Evolutionary conservation across 805 yeast species (phyloP).

Genomic region (Wickerhamiella australiensis): DNA sequence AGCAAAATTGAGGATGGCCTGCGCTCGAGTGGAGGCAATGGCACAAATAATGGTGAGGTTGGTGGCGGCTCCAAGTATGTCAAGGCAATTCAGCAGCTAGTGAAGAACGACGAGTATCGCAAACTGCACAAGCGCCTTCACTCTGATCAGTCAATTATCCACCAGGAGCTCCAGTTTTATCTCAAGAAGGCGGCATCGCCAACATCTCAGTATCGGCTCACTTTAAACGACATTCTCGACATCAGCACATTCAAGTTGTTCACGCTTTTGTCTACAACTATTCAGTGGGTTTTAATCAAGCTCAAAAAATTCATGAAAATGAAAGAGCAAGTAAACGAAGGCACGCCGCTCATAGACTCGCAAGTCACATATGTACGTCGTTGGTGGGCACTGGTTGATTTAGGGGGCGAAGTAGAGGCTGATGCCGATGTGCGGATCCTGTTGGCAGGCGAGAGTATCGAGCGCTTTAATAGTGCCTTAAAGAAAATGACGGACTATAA

Average conservation of each 20-base stretch:
- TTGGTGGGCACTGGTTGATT: slow-evolving; percentile 8
- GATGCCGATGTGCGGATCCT: slow-evolving; percentile 2
- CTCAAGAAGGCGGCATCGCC: slow-evolving; percentile 27
- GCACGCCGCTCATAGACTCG: not conserved
- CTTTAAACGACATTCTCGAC: slow-evolving; percentile 40
- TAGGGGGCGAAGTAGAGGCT: not conserved
- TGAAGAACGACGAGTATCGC: not conserved
- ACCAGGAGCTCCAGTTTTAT: slow-evolving; percentile 21
- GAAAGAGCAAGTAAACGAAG: not conserved
- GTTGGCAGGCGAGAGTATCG: slow-evolving; percentile 20
- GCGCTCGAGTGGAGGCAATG: not conserved
- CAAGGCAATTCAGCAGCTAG: slow-evolving; percentile 9
- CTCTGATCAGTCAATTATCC: slow-evolving; percentile 5
- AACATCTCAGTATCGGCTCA: slow-evolving; percentile 16
- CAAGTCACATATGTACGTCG: slow-evolving; percentile 7
- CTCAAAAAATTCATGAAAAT: not conserved
- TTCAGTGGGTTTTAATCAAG: slow-evolving; percentile 35
- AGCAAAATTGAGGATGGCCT: slow-evolving; percentile 14
- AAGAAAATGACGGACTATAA: slow-evolving; percentile 22
- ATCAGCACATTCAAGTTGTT: slow-evolving; percentile 39
- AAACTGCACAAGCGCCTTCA: not conserved
- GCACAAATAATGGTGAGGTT: not conserved
- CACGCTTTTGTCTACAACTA: slow-evolving; percentile 41
- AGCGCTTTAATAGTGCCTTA: slow-evolving; percentile 25
- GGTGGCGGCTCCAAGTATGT: not conserved